Conservation (phyloP, 2,329 filamentous ascomycete species). For the Penicillium nordicum region DNA sequence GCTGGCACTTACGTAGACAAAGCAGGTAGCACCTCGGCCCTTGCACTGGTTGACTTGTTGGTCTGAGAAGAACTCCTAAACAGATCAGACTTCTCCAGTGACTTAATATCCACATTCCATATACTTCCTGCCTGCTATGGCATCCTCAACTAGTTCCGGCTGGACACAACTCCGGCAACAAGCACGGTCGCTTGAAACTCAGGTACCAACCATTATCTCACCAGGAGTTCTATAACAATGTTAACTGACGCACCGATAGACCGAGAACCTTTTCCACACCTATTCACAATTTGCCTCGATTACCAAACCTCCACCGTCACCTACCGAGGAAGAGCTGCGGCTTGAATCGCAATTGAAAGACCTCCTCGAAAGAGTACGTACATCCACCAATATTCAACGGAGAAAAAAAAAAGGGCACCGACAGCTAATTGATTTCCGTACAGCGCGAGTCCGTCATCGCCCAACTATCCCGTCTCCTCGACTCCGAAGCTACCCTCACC, state of each 20-base stretch:
- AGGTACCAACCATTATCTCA: conserved; percentile 56
- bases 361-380: conserved; percentile 58
- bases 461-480: conserved; percentile 83
- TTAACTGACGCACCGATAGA: conserved; percentile 53
- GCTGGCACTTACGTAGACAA: conserved; percentile 10
- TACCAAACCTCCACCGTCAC: conserved; percentile 73
- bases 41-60: conserved; percentile 1
- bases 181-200: conserved; percentile 80
- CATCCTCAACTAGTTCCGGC: conserved; percentile 59
- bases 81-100: background rate
- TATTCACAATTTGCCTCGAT: conserved; percentile 89
- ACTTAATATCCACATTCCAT: background rate
- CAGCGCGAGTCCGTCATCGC: conserved; percentile 78
- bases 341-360: conserved; percentile 81
- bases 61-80: background rate
- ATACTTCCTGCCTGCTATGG: conserved; percentile 41
- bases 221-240: background rate
- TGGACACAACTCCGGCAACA: conserved; percentile 96
- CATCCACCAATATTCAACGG: background rate
- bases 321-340: conserved; percentile 76
- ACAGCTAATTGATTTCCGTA: conserved; percentile 8
- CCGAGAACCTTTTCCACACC: conserved; percentile 65
- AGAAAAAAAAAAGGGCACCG: background rate
- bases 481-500: conserved; percentile 82
- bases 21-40: conserved; percentile 3